Evolutionary conservation across 1,284 basidiomycete genomes (phyloP).

Genomic region (Naganishia sp.): DNA sequence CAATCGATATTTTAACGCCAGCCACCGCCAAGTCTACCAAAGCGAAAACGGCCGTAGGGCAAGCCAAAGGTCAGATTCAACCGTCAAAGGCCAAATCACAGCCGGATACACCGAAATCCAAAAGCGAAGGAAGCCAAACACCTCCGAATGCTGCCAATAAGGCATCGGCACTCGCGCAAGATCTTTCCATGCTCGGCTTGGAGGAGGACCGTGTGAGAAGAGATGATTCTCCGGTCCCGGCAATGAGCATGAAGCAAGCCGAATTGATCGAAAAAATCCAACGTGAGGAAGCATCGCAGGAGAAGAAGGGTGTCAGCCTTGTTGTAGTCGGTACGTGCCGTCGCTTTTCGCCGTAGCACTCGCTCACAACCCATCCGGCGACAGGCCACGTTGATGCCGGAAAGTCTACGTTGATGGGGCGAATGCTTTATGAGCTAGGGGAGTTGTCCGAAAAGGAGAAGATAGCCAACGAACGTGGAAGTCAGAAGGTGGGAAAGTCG

Average conservation of each 20-base stretch:
- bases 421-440: conserved; percentile 88
- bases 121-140: conserved; percentile 21
- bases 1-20: not conserved
- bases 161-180: conserved; percentile 45
- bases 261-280: conserved; percentile 82
- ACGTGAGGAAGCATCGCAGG: conserved; percentile 60
- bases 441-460: conserved; percentile 81
- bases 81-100: conserved; percentile 28
- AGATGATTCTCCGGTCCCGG: conserved; percentile 57
- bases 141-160: conserved; percentile 13
- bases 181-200: conserved; percentile 74
- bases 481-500: conserved; percentile 83
- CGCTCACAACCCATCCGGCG: not conserved
- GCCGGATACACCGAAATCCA: conserved; percentile 11
- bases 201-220: conserved; percentile 51
- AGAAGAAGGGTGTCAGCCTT: conserved; percentile 75
- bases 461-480: conserved; percentile 84
- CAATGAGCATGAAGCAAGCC: conserved; percentile 72
- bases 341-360: not conserved
- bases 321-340: conserved; percentile 81
- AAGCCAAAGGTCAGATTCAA: conserved; percentile 3
- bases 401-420: conserved; percentile 96
- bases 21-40: conserved; percentile 26
- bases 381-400: conserved; percentile 96
- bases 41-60: conserved; percentile 9